These are phyloP conservation scores for Coemansia sp. DNA, from an alignment of 192 early-diverging fungal species.

Conservation along the genomic window DNA sequence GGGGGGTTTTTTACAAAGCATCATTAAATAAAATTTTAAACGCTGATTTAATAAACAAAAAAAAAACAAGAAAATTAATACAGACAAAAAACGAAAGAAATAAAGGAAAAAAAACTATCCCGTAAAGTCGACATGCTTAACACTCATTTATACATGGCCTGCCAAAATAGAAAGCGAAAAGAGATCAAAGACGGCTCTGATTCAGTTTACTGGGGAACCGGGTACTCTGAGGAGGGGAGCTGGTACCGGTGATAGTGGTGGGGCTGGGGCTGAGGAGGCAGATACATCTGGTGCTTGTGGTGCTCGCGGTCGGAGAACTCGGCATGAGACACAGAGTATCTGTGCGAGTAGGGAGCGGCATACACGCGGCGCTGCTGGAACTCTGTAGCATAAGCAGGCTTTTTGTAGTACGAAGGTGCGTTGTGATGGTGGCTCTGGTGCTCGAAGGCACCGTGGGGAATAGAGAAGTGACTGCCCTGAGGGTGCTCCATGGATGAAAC, in stretches of 20 bases:
- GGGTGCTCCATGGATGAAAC: not conserved
- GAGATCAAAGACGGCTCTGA: not conserved
- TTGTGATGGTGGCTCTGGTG: slow-evolving; percentile 2
- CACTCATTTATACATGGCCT: no score
- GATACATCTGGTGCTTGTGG: not conserved
- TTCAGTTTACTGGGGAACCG: slow-evolving; percentile 9
- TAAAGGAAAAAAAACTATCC: not conserved
- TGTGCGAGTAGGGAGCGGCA: not conserved
- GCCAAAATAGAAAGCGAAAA: no score
- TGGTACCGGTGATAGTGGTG: slow-evolving; percentile 12
- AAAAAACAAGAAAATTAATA: not conserved
- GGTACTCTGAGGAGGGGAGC: slow-evolving; percentile 9
- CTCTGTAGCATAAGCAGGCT: not conserved
- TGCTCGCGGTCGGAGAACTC: slow-evolving; percentile 12
- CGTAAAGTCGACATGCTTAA: no score
- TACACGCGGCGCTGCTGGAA: slow-evolving; percentile 2
- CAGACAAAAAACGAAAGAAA: not conserved
- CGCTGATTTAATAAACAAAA: not conserved
- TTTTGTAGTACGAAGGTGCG: slow-evolving; percentile 3
- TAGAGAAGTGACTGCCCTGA: slow-evolving; percentile 8
- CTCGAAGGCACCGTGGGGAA: slow-evolving; percentile 11
- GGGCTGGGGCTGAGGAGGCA: slow-evolving; percentile 4
- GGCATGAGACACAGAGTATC: not conserved
- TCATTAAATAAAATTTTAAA: not conserved
- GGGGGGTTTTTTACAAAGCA: not conserved